Conservation (phyloP, 2,329 filamentous ascomycete genomes). For the Phyllosticta paracitricarpa region DNA sequence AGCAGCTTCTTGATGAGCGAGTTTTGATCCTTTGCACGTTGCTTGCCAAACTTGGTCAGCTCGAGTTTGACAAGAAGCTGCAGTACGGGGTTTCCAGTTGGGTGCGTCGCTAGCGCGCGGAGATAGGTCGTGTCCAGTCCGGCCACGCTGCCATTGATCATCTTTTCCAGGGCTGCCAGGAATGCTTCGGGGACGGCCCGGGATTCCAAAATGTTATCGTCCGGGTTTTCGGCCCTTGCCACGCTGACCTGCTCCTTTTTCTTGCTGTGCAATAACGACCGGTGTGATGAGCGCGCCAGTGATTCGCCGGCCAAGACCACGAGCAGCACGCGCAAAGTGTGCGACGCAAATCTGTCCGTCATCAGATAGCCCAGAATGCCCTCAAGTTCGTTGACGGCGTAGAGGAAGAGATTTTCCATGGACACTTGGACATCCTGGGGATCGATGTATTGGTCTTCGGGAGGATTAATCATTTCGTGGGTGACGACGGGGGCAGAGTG, state of each 20-base stretch:
- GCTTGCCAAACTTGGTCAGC: conserved; percentile 61
- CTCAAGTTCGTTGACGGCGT: conserved; percentile 79
- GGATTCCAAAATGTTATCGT: conserved; percentile 29
- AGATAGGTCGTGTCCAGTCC: conserved; percentile 71
- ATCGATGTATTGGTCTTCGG: conserved; percentile 32
- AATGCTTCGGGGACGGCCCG: conserved; percentile 69
- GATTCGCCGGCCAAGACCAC: conserved; percentile 77
- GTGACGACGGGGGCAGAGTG: conserved; percentile 71
- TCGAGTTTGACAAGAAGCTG: conserved; percentile 85
- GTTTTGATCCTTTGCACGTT: conserved; percentile 52
- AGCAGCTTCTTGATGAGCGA: conserved; percentile 68
- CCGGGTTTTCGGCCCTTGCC: conserved; percentile 40
- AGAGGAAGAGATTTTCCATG: conserved; percentile 78
- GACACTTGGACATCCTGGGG: conserved; percentile 45
- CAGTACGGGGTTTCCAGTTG: conserved; percentile 84
- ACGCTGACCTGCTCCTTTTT: conserved; percentile 73
- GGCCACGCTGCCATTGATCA: conserved; percentile 66
- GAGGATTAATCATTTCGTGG: conserved; percentile 51
- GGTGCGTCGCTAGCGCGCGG: conserved; percentile 75
- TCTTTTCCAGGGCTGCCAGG: conserved; percentile 63
- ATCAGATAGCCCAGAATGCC: conserved; percentile 72
- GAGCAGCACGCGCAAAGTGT: conserved; percentile 76
- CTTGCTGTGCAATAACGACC: conserved; percentile 76
- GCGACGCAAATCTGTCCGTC: conserved; percentile 82
- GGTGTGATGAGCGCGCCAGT: conserved; percentile 50